phyloP scores from a whole-genome alignment of 1,139 yeast species.

The Ashbya aceris region DNA sequence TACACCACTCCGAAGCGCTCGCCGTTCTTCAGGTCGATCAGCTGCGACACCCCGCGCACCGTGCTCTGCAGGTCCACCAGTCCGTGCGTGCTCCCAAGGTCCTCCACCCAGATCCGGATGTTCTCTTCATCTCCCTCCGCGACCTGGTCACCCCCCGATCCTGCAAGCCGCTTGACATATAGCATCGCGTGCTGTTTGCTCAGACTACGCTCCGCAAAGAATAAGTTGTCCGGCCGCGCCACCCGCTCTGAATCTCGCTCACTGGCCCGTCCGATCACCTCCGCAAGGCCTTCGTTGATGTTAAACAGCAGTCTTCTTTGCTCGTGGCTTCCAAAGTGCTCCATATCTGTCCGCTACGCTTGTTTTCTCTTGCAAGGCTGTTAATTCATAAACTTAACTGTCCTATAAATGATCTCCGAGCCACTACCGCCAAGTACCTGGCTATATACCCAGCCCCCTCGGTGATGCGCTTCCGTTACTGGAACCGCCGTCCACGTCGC shows the following conservation, averaged over 20 bases:
- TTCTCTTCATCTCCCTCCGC: constrained; percentile 12
- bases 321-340: not conserved
- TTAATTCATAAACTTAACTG: too few species aligned
- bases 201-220: constrained; percentile 16
- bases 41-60: constrained; percentile 6
- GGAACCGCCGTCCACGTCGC: too few species aligned
- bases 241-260: constrained; percentile 11
- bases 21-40: constrained; percentile 21
- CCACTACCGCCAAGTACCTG: too few species aligned
- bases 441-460: too few species aligned
- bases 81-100: constrained; percentile 18
- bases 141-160: constrained; percentile 7
- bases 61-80: constrained; percentile 18
- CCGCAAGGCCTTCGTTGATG: constrained; percentile 8
- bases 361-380: too few species aligned
- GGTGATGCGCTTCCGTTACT: too few species aligned
- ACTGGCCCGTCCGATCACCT: constrained; percentile 19
- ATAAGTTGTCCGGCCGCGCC: constrained; percentile 13
- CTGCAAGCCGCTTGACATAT: constrained; percentile 13
- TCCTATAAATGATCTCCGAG: too few species aligned
- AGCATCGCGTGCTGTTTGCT: constrained; percentile 18
- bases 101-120: constrained; percentile 20
- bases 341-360: too few species aligned
- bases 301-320: constrained; percentile 2
- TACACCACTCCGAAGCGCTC: constrained; percentile 20